Base-by-base conservation (phyloP, 2,329 filamentous ascomycete species). In the Anthostomella pinea region DNA sequence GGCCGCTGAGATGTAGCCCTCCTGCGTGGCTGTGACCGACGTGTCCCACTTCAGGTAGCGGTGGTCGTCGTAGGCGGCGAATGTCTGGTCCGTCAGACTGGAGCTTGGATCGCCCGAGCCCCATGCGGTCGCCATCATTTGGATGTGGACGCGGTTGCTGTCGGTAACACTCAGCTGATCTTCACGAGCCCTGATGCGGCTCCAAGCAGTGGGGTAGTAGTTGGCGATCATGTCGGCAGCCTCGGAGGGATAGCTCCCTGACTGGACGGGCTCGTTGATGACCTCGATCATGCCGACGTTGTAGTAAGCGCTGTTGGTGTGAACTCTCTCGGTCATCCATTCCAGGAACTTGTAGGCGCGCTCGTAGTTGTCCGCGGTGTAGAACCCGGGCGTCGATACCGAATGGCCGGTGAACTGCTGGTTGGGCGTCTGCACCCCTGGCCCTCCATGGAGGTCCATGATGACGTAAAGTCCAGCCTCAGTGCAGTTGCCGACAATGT, bases 271-370 rank as follows among this genome's bases (percentile, higher is more conserved):
- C 52, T 76, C 73, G 52, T 76, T 77, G 32, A 75, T 60, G 15
- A 76, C 58, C 37, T 70, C 64, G 10, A 76, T 45, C 60, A 70
- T 72, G 27, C 72, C 71, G 19, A 75, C 72, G 22, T 66, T 74
- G 37, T 64, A 57, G 54, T 72, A 73, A 22, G 54, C 58, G 24
- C 53, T 33, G 38, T 64, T 64, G 11, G 47, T 52, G 48, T 75
- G 72, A 32, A 72, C 65, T 21, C 63, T 58, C 18, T 65, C 62
- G 2, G 69, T 64, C 53, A 76, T 68, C 65, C 67, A 72, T 29
- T 65, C 60, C 18, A 76, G 62, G 52, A 73, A 75, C 32, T 64
- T 50, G 41, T 63, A 53, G 5, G 68, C 70, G 13, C 74, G 69
- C 26, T 68, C 62, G 51, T 73, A 77, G 49, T 77, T 67, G 36